Conservation (phyloP, 495 filamentous ascomycete species). For the Trichoderma reesei region DNA sequence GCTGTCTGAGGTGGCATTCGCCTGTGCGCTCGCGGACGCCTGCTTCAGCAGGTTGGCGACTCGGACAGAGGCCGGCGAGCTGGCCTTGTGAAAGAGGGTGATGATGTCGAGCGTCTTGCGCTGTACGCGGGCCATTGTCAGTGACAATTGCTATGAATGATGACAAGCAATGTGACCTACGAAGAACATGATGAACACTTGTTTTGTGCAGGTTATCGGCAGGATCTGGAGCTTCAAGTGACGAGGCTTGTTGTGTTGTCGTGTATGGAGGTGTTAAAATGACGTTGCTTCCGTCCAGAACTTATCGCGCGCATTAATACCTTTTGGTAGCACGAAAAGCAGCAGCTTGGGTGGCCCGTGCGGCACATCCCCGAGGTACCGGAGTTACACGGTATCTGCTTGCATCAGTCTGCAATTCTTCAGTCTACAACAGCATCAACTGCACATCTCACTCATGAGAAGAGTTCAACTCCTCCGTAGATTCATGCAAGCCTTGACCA, state of each 20-base stretch:
- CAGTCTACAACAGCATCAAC: neutral
- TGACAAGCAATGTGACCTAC: conserved; percentile 14
- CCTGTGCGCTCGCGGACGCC: conserved; percentile 50
- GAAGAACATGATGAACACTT: conserved; percentile 19
- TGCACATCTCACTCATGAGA: neutral
- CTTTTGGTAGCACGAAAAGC: neutral
- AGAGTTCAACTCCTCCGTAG: no score
- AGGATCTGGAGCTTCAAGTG: neutral
- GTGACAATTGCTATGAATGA: conserved; percentile 2
- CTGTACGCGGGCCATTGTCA: conserved; percentile 29
- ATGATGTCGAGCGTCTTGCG: conserved; percentile 81
- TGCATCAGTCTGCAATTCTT: no score
- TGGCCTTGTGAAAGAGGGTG: conserved; percentile 87
- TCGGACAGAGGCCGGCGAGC: conserved; percentile 51
- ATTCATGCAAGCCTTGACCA: no score
- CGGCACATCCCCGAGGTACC: neutral
- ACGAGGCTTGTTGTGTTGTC: neutral
- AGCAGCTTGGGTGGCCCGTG: neutral
- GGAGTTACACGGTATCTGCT: no score
- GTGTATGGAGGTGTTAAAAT: neutral
- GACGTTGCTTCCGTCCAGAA: neutral
- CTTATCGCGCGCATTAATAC: neutral
- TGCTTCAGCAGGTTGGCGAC: conserved; percentile 67
- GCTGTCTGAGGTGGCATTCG: conserved; percentile 51
- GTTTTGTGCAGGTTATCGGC: neutral